phyloP scores from a whole-genome alignment of 163 green algal species.

The Chlamydomonas reinhardtii region DNA sequence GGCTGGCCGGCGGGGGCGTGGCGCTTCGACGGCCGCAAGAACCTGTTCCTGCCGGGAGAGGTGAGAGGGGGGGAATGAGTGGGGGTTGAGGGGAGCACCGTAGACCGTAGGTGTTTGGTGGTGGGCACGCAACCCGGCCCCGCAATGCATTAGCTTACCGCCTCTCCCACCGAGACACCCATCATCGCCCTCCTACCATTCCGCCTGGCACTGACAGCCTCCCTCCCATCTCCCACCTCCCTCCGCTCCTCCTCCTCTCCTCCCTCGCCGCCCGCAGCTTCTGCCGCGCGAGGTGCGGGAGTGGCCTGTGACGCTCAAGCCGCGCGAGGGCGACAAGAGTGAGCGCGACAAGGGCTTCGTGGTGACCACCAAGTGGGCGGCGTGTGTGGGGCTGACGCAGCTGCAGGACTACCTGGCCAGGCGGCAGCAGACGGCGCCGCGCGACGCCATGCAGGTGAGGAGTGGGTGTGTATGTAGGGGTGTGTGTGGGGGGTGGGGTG shows the following conservation, averaged over 20 bases:
- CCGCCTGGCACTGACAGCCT: too few species aligned
- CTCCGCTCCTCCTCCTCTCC: neutral
- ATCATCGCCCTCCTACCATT: too few species aligned
- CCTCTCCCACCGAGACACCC: too few species aligned
- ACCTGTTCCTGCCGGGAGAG: slow-evolving; percentile 65
- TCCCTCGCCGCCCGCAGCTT: neutral
- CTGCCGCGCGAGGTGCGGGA: slow-evolving; percentile 26
- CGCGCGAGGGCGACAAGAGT: neutral
- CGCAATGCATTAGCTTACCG: too few species aligned
- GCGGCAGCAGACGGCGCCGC: neutral
- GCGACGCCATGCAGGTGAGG: slow-evolving; percentile 46
- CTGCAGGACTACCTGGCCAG: slow-evolving; percentile 17
- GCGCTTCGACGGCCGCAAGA: slow-evolving; percentile 78
- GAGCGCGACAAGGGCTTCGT: neutral
- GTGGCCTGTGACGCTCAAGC: neutral
- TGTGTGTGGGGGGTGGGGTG: too few species aligned
- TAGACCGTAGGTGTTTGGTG: too few species aligned
- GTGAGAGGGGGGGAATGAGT: neutral
- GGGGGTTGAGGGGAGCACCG: neutral
- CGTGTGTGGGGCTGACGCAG: neutral
- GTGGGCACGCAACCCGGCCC: too few species aligned
- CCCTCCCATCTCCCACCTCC: neutral
- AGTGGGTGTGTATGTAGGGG: too few species aligned
- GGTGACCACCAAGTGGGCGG: slow-evolving; percentile 27
- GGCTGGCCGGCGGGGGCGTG: slow-evolving; percentile 61